These are phyloP conservation scores for Diaporthe citrichinensis DNA, from an alignment of 2,329 filamentous ascomycete species.

Conservation along the genomic window DNA sequence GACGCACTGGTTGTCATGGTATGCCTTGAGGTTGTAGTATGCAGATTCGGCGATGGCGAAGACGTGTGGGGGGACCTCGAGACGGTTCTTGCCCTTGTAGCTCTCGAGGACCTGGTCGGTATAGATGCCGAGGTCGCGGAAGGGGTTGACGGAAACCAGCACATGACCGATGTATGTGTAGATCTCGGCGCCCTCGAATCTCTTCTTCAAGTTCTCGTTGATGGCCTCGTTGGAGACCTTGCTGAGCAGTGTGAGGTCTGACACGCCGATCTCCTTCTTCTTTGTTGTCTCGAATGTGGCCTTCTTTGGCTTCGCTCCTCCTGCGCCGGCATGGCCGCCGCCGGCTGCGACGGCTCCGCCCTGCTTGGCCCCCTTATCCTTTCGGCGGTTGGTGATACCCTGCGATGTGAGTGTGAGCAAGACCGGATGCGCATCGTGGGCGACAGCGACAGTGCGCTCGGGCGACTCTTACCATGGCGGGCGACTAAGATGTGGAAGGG, in stretches of 20 bases:
- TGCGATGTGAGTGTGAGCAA: slow-evolving; percentile 45
- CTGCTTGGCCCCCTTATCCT: slow-evolving; percentile 61
- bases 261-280: slow-evolving; percentile 99
- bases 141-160: slow-evolving; percentile 98
- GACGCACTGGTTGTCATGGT: slow-evolving; percentile 98
- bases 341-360: slow-evolving; percentile 58
- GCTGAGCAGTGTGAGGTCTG: slow-evolving; percentile 95
- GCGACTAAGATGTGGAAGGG: slow-evolving; percentile 20
- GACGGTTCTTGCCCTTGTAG: slow-evolving; percentile 96
- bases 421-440: background rate
- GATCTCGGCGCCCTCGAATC: slow-evolving; percentile 97
- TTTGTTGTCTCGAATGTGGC: slow-evolving; percentile 95
- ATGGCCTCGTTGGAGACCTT: slow-evolving; percentile 99
- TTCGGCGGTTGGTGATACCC: slow-evolving; percentile 65
- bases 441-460: background rate
- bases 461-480: slow-evolving; percentile 40
- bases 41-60: slow-evolving; percentile 96
- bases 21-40: slow-evolving; percentile 99
- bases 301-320: slow-evolving; percentile 84
- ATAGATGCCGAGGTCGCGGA: slow-evolving; percentile 97
- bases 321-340: slow-evolving; percentile 57
- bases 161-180: slow-evolving; percentile 99
- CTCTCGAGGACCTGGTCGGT: slow-evolving; percentile 93
- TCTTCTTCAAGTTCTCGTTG: slow-evolving; percentile 98
- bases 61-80: slow-evolving; percentile 95